Evolutionary conservation across 257 asterid genomes (phyloP).

Genomic region (Ehretia macrophylla): DNA sequence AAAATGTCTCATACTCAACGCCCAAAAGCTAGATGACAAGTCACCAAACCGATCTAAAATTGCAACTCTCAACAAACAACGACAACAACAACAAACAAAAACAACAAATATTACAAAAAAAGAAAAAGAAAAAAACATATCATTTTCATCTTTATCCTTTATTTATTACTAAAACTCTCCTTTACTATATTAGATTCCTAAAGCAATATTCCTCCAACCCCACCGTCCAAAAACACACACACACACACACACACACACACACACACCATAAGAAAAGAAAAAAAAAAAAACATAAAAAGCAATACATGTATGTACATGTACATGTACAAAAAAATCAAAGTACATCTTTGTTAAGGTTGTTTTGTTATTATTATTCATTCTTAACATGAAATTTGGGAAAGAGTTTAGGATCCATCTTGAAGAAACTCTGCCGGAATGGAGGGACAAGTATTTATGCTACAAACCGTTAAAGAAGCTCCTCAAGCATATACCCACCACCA

Average conservation of each 20-base stretch:
- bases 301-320: too few species aligned
- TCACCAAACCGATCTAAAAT: neutral
- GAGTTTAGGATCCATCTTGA: slow-evolving; percentile 63
- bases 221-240: too few species aligned
- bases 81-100: too few species aligned
- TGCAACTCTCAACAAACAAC: too few species aligned
- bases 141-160: too few species aligned
- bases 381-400: slow-evolving; percentile 79
- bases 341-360: neutral
- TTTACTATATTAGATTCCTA: neutral
- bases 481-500: slow-evolving; percentile 42
- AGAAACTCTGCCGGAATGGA: slow-evolving; percentile 91
- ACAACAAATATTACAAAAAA: too few species aligned
- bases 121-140: too few species aligned
- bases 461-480: slow-evolving; percentile 82
- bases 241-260: neutral
- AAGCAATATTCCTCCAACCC: neutral
- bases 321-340: neutral
- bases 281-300: neutral
- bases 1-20: too few species aligned
- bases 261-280: too few species aligned
- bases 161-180: neutral
- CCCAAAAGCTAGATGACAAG: neutral
- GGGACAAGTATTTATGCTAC: slow-evolving; percentile 78
- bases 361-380: neutral